A percentile compares a stretch with the other conserved stretches of the same genome.
Evolutionary conservation across 1,284 basidiomycete species (phyloP).

Genomic region (Cutaneotrichosporon arboriforme): DNA sequence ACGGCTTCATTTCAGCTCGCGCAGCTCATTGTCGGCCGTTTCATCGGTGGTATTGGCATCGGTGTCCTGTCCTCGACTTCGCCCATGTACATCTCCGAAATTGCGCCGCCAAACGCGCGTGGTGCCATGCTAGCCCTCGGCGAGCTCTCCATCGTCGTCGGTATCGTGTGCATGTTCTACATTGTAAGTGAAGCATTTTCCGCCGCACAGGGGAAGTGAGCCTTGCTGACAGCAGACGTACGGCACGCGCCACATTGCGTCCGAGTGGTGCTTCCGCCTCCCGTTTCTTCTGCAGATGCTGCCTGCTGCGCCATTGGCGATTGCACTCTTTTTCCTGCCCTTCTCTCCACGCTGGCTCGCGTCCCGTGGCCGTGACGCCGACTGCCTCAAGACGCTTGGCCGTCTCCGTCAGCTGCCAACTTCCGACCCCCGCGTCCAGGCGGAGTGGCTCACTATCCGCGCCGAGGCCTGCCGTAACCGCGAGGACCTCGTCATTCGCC

Average conservation of each 20-base stretch:
- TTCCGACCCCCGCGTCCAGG: constrained; percentile 32
- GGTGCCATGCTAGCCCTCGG: constrained; percentile 71
- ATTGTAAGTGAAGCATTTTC: not conserved
- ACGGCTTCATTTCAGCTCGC: constrained; percentile 21
- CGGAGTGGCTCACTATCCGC: constrained; percentile 41
- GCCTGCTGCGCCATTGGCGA: constrained; percentile 18
- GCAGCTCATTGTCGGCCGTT: constrained; percentile 31
- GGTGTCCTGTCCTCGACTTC: constrained; percentile 39
- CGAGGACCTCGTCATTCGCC: constrained; percentile 13
- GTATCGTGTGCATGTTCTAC: constrained; percentile 19
- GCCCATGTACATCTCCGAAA: constrained; percentile 46
- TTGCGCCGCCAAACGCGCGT: constrained; percentile 52
- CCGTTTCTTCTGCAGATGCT: constrained; percentile 36
- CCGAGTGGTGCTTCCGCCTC: constrained; percentile 27
- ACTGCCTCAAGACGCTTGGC: constrained; percentile 28
- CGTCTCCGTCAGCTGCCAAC: constrained; percentile 34
- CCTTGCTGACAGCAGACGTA: constrained; percentile 9
- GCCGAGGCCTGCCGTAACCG: constrained; percentile 29
- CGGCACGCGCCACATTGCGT: constrained; percentile 17
- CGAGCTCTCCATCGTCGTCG: constrained; percentile 67
- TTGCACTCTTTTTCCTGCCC: constrained; percentile 50
- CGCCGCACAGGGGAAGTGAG: not conserved
- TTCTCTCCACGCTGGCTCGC: constrained; percentile 61
- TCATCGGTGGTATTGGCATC: constrained; percentile 27
- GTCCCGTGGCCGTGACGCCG: constrained; percentile 40